Conservation (phyloP, 768 basidiomycete species). For the Boletales sp. region DNA sequence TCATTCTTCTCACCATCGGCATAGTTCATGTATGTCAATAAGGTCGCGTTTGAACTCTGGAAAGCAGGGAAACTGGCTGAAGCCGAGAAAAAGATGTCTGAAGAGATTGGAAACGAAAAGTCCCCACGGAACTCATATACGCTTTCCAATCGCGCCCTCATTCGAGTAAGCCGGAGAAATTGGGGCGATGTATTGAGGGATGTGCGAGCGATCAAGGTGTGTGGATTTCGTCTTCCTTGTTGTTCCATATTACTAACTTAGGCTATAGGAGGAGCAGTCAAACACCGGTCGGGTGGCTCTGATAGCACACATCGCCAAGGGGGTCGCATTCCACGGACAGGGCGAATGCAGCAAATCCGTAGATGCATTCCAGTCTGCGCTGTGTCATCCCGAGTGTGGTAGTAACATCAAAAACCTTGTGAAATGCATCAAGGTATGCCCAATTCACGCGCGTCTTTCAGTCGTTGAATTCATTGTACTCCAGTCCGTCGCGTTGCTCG, state of each 20-base stretch:
- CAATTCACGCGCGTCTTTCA: neutral
- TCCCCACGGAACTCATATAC: neutral
- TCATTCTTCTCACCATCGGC: neutral
- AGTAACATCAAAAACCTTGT: neutral
- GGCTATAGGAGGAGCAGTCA: neutral
- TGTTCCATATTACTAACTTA: neutral
- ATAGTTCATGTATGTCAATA: slow-evolving; percentile 14
- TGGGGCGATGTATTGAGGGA: slow-evolving; percentile 8
- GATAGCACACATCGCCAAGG: slow-evolving; percentile 7
- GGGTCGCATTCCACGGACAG: neutral
- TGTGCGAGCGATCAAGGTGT: neutral
- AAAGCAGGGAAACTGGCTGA: slow-evolving; percentile 2
- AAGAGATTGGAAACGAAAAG: slow-evolving; percentile 6
- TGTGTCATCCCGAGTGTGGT: neutral
- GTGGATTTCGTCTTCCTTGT: too few species aligned
- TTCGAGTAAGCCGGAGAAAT: slow-evolving; percentile 6
- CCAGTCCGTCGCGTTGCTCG: slow-evolving; percentile 7
- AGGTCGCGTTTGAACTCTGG: slow-evolving; percentile 1
- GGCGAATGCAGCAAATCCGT: neutral
- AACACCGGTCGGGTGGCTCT: neutral
- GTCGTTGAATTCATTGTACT: neutral
- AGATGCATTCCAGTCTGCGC: neutral
- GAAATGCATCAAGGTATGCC: slow-evolving; percentile 7
- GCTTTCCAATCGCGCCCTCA: slow-evolving; percentile 13
- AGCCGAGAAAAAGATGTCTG: slow-evolving; percentile 5